Conservation (phyloP, 2,329 filamentous ascomycete species). For the Verticillium alfalfae region DNA sequence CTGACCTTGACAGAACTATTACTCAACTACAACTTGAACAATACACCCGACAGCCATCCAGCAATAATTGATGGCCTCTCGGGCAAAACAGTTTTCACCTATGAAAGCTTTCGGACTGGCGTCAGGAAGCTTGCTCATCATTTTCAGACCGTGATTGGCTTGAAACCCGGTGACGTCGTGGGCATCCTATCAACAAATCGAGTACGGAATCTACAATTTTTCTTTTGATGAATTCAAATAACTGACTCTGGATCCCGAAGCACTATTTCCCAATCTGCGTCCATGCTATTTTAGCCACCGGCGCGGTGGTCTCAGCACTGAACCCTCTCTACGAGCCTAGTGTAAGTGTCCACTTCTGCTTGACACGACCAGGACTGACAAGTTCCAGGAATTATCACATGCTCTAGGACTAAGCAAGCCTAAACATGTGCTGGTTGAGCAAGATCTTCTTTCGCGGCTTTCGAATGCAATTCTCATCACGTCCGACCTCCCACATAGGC, state of each 20-base stretch:
- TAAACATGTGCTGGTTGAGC: constrained; percentile 3
- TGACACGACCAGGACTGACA: background rate
- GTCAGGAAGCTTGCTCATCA: constrained; percentile 7
- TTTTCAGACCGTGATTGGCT: background rate
- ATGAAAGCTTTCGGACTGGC: constrained; percentile 2
- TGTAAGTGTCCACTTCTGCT: background rate
- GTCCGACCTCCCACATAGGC: background rate
- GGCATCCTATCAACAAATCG: constrained; percentile 6
- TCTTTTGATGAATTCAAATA: background rate
- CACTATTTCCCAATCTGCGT: constrained; percentile 6
- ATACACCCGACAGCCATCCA: constrained; percentile 3
- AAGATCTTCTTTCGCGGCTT: background rate
- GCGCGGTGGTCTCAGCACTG: constrained; percentile 5
- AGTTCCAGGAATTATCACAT: constrained; percentile 1
- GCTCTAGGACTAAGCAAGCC: constrained; percentile 4
- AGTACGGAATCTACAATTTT: background rate
- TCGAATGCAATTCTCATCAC: background rate
- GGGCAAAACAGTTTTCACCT: constrained; percentile 5
- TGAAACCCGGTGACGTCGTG: constrained; percentile 1
- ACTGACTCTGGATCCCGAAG: background rate
- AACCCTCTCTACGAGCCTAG: constrained; percentile 5
- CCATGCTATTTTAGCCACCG: constrained; percentile 4
- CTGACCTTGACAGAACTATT: constrained; percentile 3
- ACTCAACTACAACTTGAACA: constrained; percentile 4
- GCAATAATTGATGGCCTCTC: constrained; percentile 5